Percentiles rank a stretch among this genome's conserved stretches.
These are phyloP conservation scores for Pythium folliculosum DNA, from an alignment of 352 stramenopile genomes.

Conservation along the genomic window DNA sequence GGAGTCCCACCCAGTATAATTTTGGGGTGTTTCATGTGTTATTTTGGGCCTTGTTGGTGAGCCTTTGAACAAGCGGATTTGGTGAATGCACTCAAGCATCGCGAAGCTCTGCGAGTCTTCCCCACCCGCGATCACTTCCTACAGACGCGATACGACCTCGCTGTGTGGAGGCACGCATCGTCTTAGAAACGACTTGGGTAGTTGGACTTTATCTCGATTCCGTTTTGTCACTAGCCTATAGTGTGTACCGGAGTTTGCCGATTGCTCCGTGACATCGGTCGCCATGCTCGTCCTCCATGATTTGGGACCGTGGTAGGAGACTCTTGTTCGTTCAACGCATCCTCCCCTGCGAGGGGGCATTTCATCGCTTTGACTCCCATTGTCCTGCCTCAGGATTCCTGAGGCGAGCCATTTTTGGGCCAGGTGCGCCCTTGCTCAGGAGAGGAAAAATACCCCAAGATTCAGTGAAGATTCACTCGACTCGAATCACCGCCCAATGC, in stretches of 20 bases:
- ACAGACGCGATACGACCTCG: too few species aligned
- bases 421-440: not conserved
- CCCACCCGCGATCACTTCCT: too few species aligned
- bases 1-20: not conserved
- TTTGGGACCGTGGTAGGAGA: not conserved
- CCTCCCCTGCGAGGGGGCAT: not conserved
- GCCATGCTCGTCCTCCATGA: too few species aligned
- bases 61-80: not conserved
- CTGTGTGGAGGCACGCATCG: too few species aligned
- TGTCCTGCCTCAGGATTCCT: not conserved
- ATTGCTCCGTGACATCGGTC: too few species aligned
- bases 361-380: not conserved
- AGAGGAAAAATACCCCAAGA: slow-evolving; percentile 2
- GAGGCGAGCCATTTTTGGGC: slow-evolving; percentile 11
- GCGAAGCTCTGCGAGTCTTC: too few species aligned
- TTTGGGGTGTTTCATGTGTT: not conserved
- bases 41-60: not conserved
- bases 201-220: too few species aligned
- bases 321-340: slow-evolving; percentile 1
- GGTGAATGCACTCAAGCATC: too few species aligned
- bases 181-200: too few species aligned
- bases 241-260: too few species aligned
- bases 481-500: not conserved
- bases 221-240: too few species aligned
- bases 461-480: slow-evolving; percentile 9